Percentiles rank a stretch among this genome's conserved stretches.
phyloP scores from a whole-genome alignment of 192 early-diverging fungal species.

The Mortierella hygrophila region DNA sequence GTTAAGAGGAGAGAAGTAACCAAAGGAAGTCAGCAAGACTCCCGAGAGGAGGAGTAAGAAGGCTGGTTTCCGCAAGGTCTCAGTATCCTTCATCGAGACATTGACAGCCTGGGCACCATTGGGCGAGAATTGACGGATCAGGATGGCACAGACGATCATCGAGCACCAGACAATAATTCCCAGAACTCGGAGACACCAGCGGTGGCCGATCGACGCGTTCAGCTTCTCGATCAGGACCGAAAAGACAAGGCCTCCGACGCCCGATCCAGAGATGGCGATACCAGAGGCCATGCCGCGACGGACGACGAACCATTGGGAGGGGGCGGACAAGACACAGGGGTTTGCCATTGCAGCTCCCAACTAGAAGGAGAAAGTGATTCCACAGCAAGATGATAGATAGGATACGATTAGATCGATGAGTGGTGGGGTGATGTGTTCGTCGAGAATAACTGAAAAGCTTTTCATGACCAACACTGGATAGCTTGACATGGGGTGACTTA shows the following conservation, averaged over 20 bases:
- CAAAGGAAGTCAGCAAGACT: constrained; percentile 61
- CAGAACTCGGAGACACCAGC: constrained; percentile 74
- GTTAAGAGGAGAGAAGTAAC: constrained; percentile 55
- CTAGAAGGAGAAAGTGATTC: constrained; percentile 1
- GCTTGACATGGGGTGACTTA: constrained; percentile 17
- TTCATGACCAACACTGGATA: neutral
- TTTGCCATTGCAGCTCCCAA: constrained; percentile 52
- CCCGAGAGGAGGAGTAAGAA: constrained; percentile 57
- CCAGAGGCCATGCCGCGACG: constrained; percentile 79
- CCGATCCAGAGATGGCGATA: constrained; percentile 77
- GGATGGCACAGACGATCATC: constrained; percentile 31
- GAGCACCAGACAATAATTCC: constrained; percentile 71
- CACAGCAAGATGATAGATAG: neutral
- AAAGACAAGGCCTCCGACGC: constrained; percentile 81
- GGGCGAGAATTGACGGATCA: constrained; percentile 56
- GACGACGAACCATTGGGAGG: constrained; percentile 78
- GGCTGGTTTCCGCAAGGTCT: constrained; percentile 53
- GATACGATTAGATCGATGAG: neutral
- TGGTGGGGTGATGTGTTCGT: neutral
- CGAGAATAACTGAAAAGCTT: neutral
- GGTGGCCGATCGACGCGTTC: constrained; percentile 68
- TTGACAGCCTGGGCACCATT: constrained; percentile 27
- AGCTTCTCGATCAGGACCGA: constrained; percentile 68
- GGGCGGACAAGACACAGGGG: constrained; percentile 63
- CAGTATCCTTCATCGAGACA: constrained; percentile 50